Evolutionary conservation across 768 basidiomycete species (phyloP), one percentile per base, ranked within the genome.

Genomic region (Leccinum rimulosum): DNA sequence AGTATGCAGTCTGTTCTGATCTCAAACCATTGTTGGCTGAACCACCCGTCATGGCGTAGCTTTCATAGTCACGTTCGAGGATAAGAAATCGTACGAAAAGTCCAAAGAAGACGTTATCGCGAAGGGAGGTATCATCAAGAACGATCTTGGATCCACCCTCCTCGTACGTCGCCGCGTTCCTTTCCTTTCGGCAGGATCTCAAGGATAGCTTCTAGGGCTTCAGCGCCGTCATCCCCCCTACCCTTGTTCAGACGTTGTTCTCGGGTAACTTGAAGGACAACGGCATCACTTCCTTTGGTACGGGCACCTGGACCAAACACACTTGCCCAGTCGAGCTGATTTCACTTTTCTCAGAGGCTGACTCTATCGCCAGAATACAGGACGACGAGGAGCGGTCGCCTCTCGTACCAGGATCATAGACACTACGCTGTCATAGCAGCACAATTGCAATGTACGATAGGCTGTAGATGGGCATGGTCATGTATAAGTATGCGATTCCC

Each of bases 271-370:
- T 68, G 8, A 15, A 0, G 10, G 22, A 28, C 2, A 57, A 2
- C 7, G 69, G 66, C 31, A 69, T 69, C 49, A 3, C 0, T 7
- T 35, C 8, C 35, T 27, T 69, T 15, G 68, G 67, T 71, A 54
- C 19, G 58, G 11, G 35, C 43, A 3, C 17, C 56, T 9, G 25
- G 2, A 50, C 28, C 11, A 51, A 5, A 36, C 43, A 28, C 2
- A 14, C 38, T 40, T 40, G 9, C 4, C 33, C 5, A 36, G 3
- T 25, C 31, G 14, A 40, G 10, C 38, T 65, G 28, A 63, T 53
- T 10, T 30, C 25, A 19, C 19, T 38, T 14, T 40, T 3, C 15
- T 30, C 59, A 71, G 69, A 70, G 6, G 5, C 36, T n/a, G 68
- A 70, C 43, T 40, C 38, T 40, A 4, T 3, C 3, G 38, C 9